phyloP scores from a whole-genome alignment of 768 basidiomycete species.

The Udeniomyces megalosporus region DNA sequence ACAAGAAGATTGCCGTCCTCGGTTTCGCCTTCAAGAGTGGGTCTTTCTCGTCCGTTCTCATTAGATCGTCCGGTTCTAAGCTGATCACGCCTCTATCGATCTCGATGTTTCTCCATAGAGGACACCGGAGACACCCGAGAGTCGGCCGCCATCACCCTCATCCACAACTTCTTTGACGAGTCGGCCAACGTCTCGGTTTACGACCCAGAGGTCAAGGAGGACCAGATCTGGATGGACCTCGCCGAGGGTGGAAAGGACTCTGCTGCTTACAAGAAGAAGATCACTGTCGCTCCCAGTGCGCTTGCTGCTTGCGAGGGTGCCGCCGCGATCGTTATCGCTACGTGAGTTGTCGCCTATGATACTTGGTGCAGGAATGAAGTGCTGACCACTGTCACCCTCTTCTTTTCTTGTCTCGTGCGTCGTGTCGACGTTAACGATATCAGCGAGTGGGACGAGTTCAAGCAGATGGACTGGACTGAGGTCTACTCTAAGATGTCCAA shows the following conservation, averaged over 20 bases:
- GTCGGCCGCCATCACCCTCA: slow-evolving; percentile 83
- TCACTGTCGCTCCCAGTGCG: slow-evolving; percentile 59
- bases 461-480: slow-evolving; percentile 69
- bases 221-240: slow-evolving; percentile 57
- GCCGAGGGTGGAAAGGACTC: slow-evolving; percentile 37
- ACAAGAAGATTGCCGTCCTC: slow-evolving; percentile 77
- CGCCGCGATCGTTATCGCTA: slow-evolving; percentile 89
- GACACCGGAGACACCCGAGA: slow-evolving; percentile 99
- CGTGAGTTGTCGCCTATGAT: too few species aligned
- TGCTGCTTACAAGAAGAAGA: slow-evolving; percentile 59
- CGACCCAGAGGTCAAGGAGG: slow-evolving; percentile 36
- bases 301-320: slow-evolving; percentile 73
- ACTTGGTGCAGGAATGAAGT: too few species aligned
- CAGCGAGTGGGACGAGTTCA: slow-evolving; percentile 59
- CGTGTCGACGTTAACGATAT: too few species aligned
- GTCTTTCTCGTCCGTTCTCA: background rate
- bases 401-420: too few species aligned
- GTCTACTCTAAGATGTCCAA: slow-evolving; percentile 84
- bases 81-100: too few species aligned
- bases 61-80: background rate
- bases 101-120: slow-evolving; percentile 57
- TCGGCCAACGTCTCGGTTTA: slow-evolving; percentile 73
- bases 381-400: too few species aligned
- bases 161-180: slow-evolving; percentile 84
- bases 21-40: slow-evolving; percentile 51